A percentile compares a stretch with the other conserved stretches of the same genome.
Evolutionary conservation across 345 rosid genomes (phyloP).

Genomic region (Litchi chinensis): DNA sequence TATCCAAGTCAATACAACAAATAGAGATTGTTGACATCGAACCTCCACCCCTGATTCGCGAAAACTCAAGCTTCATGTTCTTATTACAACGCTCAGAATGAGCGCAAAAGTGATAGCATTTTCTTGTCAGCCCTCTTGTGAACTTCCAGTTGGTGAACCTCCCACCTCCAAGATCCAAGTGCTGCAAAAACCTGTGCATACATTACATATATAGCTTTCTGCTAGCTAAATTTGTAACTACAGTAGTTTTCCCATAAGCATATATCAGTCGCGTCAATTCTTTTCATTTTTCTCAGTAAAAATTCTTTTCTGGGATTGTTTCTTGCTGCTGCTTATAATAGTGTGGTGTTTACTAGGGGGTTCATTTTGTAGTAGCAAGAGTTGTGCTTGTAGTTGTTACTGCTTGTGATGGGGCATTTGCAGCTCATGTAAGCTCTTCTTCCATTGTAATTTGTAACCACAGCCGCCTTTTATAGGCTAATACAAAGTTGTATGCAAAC

Average conservation of each 20-base stretch:
- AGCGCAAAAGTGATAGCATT: background rate
- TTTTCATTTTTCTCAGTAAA: conserved; percentile 4
- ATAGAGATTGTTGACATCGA: conserved; percentile 75
- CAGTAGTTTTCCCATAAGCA: background rate
- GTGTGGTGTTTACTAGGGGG: background rate
- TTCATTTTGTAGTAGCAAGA: too few species aligned
- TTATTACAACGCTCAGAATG: conserved; percentile 74
- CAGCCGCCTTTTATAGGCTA: conserved; percentile 29
- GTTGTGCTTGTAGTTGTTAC: background rate
- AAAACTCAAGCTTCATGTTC: conserved; percentile 81
- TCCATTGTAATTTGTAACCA: background rate
- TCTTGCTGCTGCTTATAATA: background rate
- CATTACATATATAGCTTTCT: conserved; percentile 1
- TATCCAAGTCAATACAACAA: conserved; percentile 74
- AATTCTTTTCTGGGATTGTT: conserved; percentile 1
- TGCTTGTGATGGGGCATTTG: background rate
- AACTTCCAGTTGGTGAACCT: background rate
- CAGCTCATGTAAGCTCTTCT: background rate
- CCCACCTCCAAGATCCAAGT: background rate
- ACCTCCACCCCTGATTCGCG: conserved; percentile 85
- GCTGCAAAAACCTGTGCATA: conserved; percentile 22
- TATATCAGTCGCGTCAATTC: background rate
- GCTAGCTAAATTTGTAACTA: conserved; percentile 15
- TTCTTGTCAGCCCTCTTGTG: background rate
- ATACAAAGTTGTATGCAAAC: conserved; percentile 1